These are phyloP conservation scores for Moricandia arvensis DNA, from an alignment of 345 rosid species.

Conservation along the genomic window DNA sequence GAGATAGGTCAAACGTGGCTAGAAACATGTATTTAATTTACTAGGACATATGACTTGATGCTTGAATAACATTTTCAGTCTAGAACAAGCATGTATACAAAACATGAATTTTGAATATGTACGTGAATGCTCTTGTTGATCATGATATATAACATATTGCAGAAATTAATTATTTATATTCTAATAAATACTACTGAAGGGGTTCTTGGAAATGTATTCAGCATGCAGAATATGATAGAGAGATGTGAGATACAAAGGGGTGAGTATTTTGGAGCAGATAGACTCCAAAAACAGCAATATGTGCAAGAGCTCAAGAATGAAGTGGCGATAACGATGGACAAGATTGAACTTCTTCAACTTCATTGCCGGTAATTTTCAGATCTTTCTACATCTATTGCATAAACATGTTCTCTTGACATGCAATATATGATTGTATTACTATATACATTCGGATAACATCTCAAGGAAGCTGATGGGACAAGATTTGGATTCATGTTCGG, in stretches of 20 bases:
- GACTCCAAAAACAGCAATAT: slow-evolving; percentile 6
- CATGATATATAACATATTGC: background rate
- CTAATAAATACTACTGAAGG: background rate
- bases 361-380: slow-evolving; percentile 40
- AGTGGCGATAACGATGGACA: slow-evolving; percentile 39
- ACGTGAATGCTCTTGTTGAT: background rate
- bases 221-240: slow-evolving; percentile 49
- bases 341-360: slow-evolving; percentile 52
- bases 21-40: background rate
- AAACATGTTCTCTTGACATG: background rate
- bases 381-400: background rate
- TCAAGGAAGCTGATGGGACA: slow-evolving; percentile 60
- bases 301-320: slow-evolving; percentile 50
- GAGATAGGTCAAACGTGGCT: background rate
- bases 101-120: background rate
- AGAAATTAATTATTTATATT: background rate
- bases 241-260: slow-evolving; percentile 34
- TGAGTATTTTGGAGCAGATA: slow-evolving; percentile 13
- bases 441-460: background rate
- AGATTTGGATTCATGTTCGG: slow-evolving; percentile 43
- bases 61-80: background rate
- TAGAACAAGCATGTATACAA: background rate
- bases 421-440: background rate
- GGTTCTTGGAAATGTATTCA: slow-evolving; percentile 28
- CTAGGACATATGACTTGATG: background rate